A percentile compares a stretch with the other conserved stretches of the same genome.
phyloP scores from a whole-genome alignment of 2,329 filamentous ascomycete species.

The Neofusicoccum umdonicola region DNA sequence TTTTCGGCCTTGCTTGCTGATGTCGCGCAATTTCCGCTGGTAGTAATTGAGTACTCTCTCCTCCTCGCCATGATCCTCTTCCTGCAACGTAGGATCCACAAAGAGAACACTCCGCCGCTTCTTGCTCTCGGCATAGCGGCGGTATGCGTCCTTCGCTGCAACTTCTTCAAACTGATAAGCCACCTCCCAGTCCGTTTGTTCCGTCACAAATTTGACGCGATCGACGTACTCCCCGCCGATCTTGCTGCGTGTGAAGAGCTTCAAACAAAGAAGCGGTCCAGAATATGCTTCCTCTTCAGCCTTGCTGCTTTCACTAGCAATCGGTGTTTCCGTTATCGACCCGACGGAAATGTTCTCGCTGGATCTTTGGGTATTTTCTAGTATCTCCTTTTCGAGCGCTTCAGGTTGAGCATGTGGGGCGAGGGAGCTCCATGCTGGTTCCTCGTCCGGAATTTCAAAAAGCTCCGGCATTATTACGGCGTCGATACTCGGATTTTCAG shows the following conservation, averaged over 20 bases:
- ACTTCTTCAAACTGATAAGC: conserved; percentile 56
- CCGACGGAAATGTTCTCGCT: not conserved
- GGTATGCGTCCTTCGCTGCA: not conserved
- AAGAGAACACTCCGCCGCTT: conserved; percentile 32
- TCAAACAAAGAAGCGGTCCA: conserved; percentile 57
- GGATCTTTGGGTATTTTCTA: not conserved
- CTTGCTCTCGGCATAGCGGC: conserved; percentile 37
- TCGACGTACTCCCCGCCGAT: conserved; percentile 64
- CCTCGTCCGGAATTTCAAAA: conserved; percentile 4
- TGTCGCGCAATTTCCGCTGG: conserved; percentile 39
- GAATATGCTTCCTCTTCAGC: not conserved
- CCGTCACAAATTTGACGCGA: conserved; percentile 55
- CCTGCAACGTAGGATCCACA: not conserved
- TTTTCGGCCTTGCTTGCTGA: conserved; percentile 56
- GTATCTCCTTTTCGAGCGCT: conserved; percentile 14
- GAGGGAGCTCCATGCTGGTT: not conserved
- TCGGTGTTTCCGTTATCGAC: not conserved
- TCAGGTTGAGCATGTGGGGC: conserved; percentile 5
- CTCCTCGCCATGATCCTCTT: conserved; percentile 37
- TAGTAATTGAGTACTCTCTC: conserved; percentile 42
- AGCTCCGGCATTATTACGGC: not conserved
- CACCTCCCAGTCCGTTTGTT: conserved; percentile 63
- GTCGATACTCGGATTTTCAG: not conserved
- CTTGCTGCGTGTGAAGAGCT: conserved; percentile 68
- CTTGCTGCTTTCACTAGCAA: not conserved